These are phyloP conservation scores for Podospora didyma DNA, from an alignment of 495 filamentous ascomycete species.

Conservation along the genomic window DNA sequence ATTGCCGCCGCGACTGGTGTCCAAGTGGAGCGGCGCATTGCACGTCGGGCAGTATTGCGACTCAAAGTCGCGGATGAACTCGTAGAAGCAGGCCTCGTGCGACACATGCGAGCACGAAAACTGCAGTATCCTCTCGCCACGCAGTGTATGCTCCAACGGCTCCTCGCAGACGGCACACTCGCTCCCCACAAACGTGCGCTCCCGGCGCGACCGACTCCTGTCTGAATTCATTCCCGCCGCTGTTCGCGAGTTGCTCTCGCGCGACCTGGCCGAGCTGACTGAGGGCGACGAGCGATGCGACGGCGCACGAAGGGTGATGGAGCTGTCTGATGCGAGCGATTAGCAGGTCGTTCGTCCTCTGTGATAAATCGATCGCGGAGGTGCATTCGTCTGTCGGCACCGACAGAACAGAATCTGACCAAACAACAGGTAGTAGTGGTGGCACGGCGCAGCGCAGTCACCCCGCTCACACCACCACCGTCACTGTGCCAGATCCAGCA, in stretches of 20 bases:
- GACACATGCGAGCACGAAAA: constrained; percentile 95
- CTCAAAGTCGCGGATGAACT: constrained; percentile 94
- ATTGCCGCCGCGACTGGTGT: constrained; percentile 93
- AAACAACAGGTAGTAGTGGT: constrained; percentile 5
- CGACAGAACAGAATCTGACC: not conserved
- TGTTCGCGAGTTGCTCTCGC: constrained; percentile 31
- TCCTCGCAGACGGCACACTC: constrained; percentile 97
- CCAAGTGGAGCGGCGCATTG: constrained; percentile 85
- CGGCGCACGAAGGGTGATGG: constrained; percentile 39
- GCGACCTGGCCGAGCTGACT: constrained; percentile 35
- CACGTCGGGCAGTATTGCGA: constrained; percentile 94
- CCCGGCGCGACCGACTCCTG: constrained; percentile 73
- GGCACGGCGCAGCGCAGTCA: constrained; percentile 12
- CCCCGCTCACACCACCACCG: constrained; percentile 1
- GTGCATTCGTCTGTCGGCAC: not conserved
- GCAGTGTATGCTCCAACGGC: constrained; percentile 91
- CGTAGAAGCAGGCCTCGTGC: constrained; percentile 98
- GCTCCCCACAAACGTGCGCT: constrained; percentile 91
- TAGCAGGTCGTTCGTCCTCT: constrained; percentile 22
- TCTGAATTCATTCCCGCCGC: constrained; percentile 62
- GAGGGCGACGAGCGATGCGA: constrained; percentile 43
- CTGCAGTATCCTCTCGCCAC: constrained; percentile 91
- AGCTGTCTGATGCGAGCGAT: constrained; percentile 28
- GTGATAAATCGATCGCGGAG: constrained; percentile 11
- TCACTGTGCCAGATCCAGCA: not conserved